A percentile compares a stretch with the other conserved stretches of the same genome.
phyloP scores from a whole-genome alignment of 257 asterid species.

The Coffea eugenioides region DNA sequence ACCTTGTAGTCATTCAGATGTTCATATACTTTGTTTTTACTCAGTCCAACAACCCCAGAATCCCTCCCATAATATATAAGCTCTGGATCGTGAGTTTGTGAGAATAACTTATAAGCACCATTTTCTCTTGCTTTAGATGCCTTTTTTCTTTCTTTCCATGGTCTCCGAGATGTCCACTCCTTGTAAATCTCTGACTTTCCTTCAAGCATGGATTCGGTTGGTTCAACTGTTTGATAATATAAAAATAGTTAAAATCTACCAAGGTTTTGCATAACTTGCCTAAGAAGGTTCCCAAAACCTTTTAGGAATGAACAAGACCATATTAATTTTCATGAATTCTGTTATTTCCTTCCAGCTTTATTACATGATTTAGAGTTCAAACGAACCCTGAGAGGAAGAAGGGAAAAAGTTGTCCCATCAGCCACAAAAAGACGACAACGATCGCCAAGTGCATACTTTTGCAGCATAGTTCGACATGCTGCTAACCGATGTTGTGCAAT shows the following conservation, averaged over 20 bases:
- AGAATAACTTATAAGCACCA: slow-evolving; percentile 30
- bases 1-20: slow-evolving; percentile 33
- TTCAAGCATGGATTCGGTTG: slow-evolving; percentile 20
- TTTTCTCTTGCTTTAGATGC: slow-evolving; percentile 51
- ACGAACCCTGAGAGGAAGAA: slow-evolving; percentile 49
- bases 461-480: slow-evolving; percentile 86
- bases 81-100: slow-evolving; percentile 67
- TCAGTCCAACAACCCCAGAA: slow-evolving; percentile 83
- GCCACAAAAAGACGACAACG: slow-evolving; percentile 89
- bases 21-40: slow-evolving; percentile 48
- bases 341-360: slow-evolving; percentile 19
- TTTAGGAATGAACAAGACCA: neutral
- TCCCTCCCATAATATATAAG: slow-evolving; percentile 70
- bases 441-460: slow-evolving; percentile 74
- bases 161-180: slow-evolving; percentile 70
- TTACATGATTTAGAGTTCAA: slow-evolving; percentile 42
- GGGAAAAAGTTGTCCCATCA: slow-evolving; percentile 83
- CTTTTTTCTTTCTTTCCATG: slow-evolving; percentile 86
- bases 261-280: slow-evolving; percentile 6
- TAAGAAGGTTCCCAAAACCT: neutral
- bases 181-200: slow-evolving; percentile 44
- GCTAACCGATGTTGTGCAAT: slow-evolving; percentile 87
- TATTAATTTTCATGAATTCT: neutral
- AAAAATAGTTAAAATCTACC: slow-evolving; percentile 13
- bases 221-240: slow-evolving; percentile 24